These are phyloP conservation scores for Stemphylium lycopersici DNA, from an alignment of 2,329 filamentous ascomycete genomes.

Conservation along the genomic window DNA sequence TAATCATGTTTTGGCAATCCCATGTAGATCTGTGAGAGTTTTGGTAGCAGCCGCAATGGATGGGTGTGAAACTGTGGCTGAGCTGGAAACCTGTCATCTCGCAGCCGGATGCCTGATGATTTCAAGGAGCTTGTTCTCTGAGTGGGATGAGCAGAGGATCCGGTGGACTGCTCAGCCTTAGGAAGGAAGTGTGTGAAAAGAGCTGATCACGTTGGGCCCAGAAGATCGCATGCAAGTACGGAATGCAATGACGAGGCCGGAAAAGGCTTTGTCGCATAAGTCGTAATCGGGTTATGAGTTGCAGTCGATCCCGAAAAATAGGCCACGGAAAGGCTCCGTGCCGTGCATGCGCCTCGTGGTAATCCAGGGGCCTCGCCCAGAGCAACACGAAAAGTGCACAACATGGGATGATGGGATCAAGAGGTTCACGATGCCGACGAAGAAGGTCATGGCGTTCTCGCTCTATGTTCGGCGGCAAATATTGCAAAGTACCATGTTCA, in stretches of 20 bases:
- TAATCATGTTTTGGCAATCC: not conserved
- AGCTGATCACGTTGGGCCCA: not conserved
- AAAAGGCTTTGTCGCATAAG: constrained; percentile 8
- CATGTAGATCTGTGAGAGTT: not conserved
- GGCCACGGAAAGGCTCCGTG: constrained; percentile 11
- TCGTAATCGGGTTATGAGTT: constrained; percentile 16
- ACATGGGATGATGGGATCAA: not conserved
- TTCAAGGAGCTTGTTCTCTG: not conserved
- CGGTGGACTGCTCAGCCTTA: constrained; percentile 2
- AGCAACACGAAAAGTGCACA: not conserved
- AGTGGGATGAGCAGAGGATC: not conserved
- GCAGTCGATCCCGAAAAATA: constrained; percentile 14
- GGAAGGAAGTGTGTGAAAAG: constrained; percentile 1
- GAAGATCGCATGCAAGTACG: constrained; percentile 4
- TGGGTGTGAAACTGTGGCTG: not conserved
- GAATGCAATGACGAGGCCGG: constrained; percentile 16
- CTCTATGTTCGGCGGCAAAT: not conserved
- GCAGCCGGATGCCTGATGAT: not conserved
- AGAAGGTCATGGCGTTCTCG: not conserved
- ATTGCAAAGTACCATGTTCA: constrained; percentile 6
- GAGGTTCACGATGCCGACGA: not conserved
- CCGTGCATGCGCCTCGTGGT: constrained; percentile 2
- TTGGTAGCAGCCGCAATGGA: not conserved
- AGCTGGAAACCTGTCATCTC: not conserved
- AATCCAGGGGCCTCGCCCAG: not conserved